A percentile compares a stretch with the other conserved stretches of the same genome.
These are phyloP conservation scores for Lachancea quebecensis DNA, from an alignment of 805 yeast genomes.

Conservation along the genomic window DNA sequence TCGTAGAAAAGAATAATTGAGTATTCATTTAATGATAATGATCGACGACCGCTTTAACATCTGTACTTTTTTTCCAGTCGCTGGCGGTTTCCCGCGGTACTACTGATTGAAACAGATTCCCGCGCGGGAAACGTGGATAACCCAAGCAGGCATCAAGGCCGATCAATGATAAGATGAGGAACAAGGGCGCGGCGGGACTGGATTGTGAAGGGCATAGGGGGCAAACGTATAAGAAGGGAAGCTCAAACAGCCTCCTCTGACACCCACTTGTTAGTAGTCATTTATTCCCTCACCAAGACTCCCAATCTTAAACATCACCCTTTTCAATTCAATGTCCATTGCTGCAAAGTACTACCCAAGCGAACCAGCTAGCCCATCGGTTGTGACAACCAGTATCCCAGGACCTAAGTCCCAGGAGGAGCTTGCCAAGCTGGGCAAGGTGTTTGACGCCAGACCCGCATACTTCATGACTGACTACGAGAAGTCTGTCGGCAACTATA, in stretches of 20 bases:
- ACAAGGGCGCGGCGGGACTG: too few relatives aligned
- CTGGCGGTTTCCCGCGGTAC: neutral
- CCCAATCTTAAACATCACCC: neutral
- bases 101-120: neutral
- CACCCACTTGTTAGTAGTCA: too few relatives aligned
- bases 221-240: neutral
- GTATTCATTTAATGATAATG: neutral
- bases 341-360: conserved; percentile 60
- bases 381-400: conserved; percentile 57
- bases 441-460: conserved; percentile 55
- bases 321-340: conserved; percentile 30
- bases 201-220: neutral
- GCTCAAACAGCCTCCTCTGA: neutral
- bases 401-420: conserved; percentile 62
- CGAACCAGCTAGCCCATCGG: conserved; percentile 69
- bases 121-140: neutral
- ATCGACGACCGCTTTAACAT: neutral
- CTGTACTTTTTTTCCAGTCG: neutral
- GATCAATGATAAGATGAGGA: too few relatives aligned
- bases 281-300: neutral
- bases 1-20: neutral
- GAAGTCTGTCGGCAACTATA: conserved; percentile 58
- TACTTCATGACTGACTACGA: conserved; percentile 60
- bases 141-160: neutral
- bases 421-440: conserved; percentile 46